Evolutionary conservation across 2,329 filamentous ascomycete species (phyloP).

Genomic region (Sporothrix globosa): DNA sequence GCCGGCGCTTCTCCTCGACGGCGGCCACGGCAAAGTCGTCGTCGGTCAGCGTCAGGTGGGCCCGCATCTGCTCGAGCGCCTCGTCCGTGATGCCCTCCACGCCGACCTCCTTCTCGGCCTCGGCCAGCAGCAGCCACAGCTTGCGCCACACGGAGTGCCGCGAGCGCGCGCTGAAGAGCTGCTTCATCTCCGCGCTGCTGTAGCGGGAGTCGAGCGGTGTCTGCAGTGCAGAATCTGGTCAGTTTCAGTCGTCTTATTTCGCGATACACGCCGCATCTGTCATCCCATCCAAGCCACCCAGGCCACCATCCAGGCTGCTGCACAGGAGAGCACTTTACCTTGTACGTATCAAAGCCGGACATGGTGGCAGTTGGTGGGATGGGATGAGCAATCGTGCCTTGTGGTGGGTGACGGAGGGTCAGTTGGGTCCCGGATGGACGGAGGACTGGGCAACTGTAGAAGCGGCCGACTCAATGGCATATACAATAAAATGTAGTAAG

Average conservation of each 20-base stretch:
- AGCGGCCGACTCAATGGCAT: no score
- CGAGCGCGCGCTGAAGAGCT: conserved; percentile 76
- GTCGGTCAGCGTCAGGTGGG: conserved; percentile 50
- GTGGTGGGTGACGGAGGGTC: not conserved
- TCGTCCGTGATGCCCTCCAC: conserved; percentile 70
- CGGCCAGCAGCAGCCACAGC: conserved; percentile 83
- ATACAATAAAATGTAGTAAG: no score
- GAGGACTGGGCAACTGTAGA: no score
- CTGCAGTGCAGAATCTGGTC: conserved; percentile 43
- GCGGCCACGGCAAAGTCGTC: conserved; percentile 73
- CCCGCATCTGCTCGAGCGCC: conserved; percentile 75
- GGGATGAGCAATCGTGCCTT: not conserved
- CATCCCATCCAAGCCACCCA: no score
- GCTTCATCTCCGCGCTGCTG: conserved; percentile 73
- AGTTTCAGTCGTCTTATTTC: not conserved
- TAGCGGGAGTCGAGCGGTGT: conserved; percentile 74
- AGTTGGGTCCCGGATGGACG: not conserved
- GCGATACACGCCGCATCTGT: no score
- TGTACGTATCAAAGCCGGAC: conserved; percentile 36
- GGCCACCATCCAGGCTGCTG: no score
- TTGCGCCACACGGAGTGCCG: conserved; percentile 79
- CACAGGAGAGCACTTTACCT: conserved; percentile 18
- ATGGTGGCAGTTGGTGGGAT: conserved; percentile 24
- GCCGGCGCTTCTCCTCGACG: conserved; percentile 73
- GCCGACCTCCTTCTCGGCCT: conserved; percentile 79